Base-by-base conservation (phyloP, 2,329 filamentous ascomycete genomes). In the Colletotrichum somersetense region DNA sequence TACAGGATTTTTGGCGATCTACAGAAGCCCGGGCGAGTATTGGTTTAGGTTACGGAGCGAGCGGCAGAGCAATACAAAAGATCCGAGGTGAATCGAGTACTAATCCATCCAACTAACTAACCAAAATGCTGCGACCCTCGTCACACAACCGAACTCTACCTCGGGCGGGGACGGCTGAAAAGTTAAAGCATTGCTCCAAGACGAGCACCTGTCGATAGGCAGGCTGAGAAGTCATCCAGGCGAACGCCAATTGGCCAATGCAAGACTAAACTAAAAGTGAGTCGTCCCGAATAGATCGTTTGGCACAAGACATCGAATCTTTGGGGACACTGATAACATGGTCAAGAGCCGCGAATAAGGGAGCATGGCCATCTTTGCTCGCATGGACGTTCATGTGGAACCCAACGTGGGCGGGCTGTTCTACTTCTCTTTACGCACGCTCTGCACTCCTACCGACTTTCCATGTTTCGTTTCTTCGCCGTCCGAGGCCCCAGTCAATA, bases 151-250 rank as follows among this genome's bases (percentile, higher is more conserved):
- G 62, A 67, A 1, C 33, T 66, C 30, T 55, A 70, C 67, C 62
- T 70, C 62, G 67, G 62, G 53, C 23, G 33, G 23, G 40, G 63
- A 56, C 52, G 63, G 67, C 63, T 67, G 48, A 55, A 67, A 40
- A 50, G n/a, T 23, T 58, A 20, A 67, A 57, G 62, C 63, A 35
- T 65, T 20, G n/a, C 12, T n/a, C 11, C 26, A 38, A 46, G 40
- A 42, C 35, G 30, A 61, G 23, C 26, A 35, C 55, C 55, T 52
- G 55, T 61, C 35, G 57, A 46, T 18, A 33, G 50, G 38, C 18
- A 33, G 44, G 26, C 33, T n/a, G 40, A 14, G 30, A 46, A 16
- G 33, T 48, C 38, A 42, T 33, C 42, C 23, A 33, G 42, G 30
- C 26, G 44, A 23, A n/a, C 14, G 10, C 40, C 50, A 46, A 65